A percentile compares a stretch with the other conserved stretches of the same genome.
These are phyloP conservation scores for Lentinula sp. DNA, from an alignment of 768 basidiomycete genomes.

Conservation along the genomic window DNA sequence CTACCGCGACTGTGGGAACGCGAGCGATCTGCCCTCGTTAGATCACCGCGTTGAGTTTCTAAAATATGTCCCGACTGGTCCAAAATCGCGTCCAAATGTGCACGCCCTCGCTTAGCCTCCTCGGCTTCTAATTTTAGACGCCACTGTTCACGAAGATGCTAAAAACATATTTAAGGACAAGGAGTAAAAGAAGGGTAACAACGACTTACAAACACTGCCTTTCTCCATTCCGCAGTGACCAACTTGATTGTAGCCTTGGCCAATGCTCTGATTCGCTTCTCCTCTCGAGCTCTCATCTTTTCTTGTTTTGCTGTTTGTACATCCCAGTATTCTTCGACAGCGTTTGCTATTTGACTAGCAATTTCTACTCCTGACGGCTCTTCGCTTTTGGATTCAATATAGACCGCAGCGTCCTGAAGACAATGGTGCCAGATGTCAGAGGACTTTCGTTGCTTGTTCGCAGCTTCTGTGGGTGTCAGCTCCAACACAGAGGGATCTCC, in stretches of 20 bases:
- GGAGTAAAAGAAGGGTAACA: neutral
- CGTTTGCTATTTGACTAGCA: constrained; percentile 53
- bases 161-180: neutral
- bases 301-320: constrained; percentile 56
- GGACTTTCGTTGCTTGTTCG: constrained; percentile 19
- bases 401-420: constrained; percentile 36
- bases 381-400: constrained; percentile 19
- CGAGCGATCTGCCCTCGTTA: constrained; percentile 43
- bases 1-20: constrained; percentile 52
- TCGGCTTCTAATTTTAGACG: constrained; percentile 63
- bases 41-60: constrained; percentile 74
- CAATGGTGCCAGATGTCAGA: constrained; percentile 57
- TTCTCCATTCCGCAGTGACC: constrained; percentile 80
- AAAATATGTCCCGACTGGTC: constrained; percentile 85
- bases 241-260: constrained; percentile 69
- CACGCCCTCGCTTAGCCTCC: constrained; percentile 71
- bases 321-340: constrained; percentile 75
- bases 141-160: constrained; percentile 74
- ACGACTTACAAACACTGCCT: constrained; percentile 70
- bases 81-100: constrained; percentile 86
- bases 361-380: constrained; percentile 30
- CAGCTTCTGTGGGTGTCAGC: neutral
- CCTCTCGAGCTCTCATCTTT: constrained; percentile 51
- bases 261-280: constrained; percentile 56
- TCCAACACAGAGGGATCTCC: constrained; percentile 23